phyloP scores from a whole-genome alignment of 1,284 basidiomycete genomes.

The Microbotryum silenes-acaulis region DNA sequence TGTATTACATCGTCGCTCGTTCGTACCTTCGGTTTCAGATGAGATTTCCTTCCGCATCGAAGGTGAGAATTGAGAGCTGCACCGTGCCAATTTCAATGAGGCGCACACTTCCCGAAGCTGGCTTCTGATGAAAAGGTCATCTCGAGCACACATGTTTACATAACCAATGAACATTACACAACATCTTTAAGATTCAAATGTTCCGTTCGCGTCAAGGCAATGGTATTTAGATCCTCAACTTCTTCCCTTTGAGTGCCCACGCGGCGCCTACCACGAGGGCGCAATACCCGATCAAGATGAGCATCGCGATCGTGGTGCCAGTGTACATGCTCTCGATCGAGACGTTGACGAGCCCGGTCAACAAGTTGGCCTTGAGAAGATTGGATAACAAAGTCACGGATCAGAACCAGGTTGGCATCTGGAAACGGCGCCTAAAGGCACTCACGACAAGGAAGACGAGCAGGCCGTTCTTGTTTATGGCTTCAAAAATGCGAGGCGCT shows the following conservation, averaged over 20 bases:
- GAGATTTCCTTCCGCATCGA: too few relatives aligned
- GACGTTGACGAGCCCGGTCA: conserved; percentile 80
- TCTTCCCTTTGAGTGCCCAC: conserved; percentile 47
- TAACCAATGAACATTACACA: too few relatives aligned
- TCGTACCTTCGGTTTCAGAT: too few relatives aligned
- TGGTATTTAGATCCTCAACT: conserved; percentile 19
- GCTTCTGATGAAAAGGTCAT: too few relatives aligned
- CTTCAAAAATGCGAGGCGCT: conserved; percentile 61
- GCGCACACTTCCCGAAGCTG: too few relatives aligned
- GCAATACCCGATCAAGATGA: conserved; percentile 59
- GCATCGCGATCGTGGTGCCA: conserved; percentile 52
- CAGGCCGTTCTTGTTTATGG: conserved; percentile 74
- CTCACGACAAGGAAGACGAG: conserved; percentile 71
- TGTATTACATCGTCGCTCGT: too few relatives aligned
- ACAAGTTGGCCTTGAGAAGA: conserved; percentile 63
- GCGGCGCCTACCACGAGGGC: conserved; percentile 54
- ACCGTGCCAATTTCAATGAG: too few relatives aligned
- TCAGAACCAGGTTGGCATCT: background rate
- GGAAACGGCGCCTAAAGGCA: conserved; percentile 23
- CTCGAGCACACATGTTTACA: too few relatives aligned
- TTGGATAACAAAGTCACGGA: background rate
- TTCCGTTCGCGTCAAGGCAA: background rate
- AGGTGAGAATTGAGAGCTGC: too few relatives aligned
- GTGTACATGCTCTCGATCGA: conserved; percentile 75
- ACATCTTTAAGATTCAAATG: too few relatives aligned